phyloP scores from a whole-genome alignment of 2,329 filamentous ascomycete genomes.

The Aphanocladium album region DNA sequence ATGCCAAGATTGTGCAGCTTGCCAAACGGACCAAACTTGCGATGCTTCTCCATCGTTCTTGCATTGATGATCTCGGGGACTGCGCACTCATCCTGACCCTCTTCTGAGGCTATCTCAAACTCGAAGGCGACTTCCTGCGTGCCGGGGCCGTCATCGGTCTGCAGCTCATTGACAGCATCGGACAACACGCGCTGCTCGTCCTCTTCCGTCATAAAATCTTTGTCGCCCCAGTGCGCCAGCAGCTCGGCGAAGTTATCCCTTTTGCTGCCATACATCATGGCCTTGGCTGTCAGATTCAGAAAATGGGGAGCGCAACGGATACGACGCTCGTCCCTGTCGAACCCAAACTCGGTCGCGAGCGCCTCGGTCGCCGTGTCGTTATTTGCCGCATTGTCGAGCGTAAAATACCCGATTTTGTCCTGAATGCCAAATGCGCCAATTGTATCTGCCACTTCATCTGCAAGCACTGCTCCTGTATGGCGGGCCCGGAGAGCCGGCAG shows the following conservation, averaged over 20 bases:
- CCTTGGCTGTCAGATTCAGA: not conserved
- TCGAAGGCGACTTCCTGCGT: not conserved
- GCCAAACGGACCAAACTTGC: not conserved
- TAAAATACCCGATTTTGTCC: conserved; percentile 12
- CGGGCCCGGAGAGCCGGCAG: not conserved
- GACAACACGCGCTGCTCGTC: not conserved
- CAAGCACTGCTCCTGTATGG: not conserved
- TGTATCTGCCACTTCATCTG: too few relatives aligned
- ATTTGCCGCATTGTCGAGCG: conserved; percentile 9
- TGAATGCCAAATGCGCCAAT: not conserved
- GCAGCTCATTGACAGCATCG: not conserved
- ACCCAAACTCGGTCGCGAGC: not conserved
- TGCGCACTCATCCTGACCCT: not conserved
- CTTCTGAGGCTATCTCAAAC: not conserved
- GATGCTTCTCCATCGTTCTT: not conserved
- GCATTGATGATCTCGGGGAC: not conserved
- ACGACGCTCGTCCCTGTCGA: not conserved
- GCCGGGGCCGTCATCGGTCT: not conserved
- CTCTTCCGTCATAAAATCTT: not conserved
- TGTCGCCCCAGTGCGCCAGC: not conserved
- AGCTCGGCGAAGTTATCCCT: not conserved
- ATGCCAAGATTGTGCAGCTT: conserved; percentile 6
- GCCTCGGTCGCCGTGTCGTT: conserved; percentile 9
- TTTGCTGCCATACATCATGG: conserved; percentile 5
- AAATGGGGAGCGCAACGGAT: conserved; percentile 1